Evolutionary conservation across 345 rosid genomes (phyloP).

Genomic region (Gossypium ekmanianum): DNA sequence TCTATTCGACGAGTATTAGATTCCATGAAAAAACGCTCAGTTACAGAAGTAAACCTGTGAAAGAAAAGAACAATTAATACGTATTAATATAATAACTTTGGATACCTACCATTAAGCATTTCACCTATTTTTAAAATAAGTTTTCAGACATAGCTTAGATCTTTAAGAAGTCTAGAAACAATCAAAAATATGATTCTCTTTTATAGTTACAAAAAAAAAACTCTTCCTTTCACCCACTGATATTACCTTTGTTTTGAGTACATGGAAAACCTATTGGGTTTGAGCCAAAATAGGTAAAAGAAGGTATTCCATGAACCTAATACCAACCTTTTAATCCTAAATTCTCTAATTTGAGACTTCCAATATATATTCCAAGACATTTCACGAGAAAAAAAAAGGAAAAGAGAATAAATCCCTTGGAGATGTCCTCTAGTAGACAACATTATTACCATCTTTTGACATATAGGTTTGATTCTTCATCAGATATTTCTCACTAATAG

Average conservation of each 20-base stretch:
- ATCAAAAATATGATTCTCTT: neutral
- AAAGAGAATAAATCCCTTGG: neutral
- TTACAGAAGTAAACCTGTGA: constrained; percentile 88
- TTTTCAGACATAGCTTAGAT: neutral
- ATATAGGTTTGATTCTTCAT: neutral
- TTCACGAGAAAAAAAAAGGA: neutral
- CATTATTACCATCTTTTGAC: neutral
- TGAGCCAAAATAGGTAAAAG: neutral
- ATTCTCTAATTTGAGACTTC: neutral
- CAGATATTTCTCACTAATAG: neutral
- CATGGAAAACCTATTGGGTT: neutral
- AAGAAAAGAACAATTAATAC: neutral
- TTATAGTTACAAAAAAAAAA: neutral
- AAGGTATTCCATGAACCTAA: neutral
- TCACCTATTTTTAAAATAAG: neutral
- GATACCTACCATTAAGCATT: no score
- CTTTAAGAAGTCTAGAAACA: neutral
- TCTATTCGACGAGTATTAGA: constrained; percentile 84
- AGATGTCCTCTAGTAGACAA: neutral
- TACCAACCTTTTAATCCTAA: neutral
- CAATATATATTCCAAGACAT: neutral
- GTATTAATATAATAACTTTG: no score
- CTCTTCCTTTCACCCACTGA: neutral
- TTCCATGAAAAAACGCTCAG: constrained; percentile 96
- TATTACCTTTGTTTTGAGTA: neutral